Evolutionary conservation across 176 grass and related monocot genomes (phyloP).

Genomic region (Panicum miliaceum): DNA sequence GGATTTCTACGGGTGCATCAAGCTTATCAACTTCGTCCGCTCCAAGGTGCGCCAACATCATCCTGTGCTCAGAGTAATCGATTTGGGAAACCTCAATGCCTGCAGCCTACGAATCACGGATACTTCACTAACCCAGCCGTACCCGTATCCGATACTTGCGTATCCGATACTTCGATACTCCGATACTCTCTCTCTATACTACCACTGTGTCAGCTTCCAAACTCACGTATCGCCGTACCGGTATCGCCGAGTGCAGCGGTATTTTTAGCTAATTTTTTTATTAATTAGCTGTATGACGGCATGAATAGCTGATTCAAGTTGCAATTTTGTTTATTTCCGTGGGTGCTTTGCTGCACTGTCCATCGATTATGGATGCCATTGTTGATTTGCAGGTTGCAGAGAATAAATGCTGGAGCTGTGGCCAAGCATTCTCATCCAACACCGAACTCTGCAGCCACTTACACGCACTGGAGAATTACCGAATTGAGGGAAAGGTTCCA

Average conservation of each 20-base stretch:
- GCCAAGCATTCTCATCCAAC: constrained; percentile 47
- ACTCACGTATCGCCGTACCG: too few relatives aligned
- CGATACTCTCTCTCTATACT: too few relatives aligned
- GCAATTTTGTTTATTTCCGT: constrained; percentile 3
- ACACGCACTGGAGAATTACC: constrained; percentile 37
- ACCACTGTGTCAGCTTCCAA: too few relatives aligned
- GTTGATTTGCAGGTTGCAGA: constrained; percentile 69
- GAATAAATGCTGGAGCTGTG: constrained; percentile 78
- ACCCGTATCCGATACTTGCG: too few relatives aligned
- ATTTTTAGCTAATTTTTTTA: neutral
- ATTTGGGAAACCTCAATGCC: neutral
- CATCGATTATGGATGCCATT: neutral
- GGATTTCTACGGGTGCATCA: constrained; percentile 91
- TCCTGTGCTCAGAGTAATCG: neutral
- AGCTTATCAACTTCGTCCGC: constrained; percentile 82
- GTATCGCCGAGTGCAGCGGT: too few relatives aligned
- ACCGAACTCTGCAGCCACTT: constrained; percentile 52
- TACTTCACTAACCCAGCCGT: too few relatives aligned
- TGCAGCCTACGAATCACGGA: too few relatives aligned
- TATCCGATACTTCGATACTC: too few relatives aligned
- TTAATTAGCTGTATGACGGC: neutral
- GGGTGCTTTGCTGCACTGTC: constrained; percentile 5
- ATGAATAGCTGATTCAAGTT: neutral
- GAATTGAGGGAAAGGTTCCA: constrained; percentile 49
- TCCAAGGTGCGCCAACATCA: constrained; percentile 58